Evolutionary conservation across 2,329 filamentous ascomycete species (phyloP).

Genomic region (Fusarium buharicum): DNA sequence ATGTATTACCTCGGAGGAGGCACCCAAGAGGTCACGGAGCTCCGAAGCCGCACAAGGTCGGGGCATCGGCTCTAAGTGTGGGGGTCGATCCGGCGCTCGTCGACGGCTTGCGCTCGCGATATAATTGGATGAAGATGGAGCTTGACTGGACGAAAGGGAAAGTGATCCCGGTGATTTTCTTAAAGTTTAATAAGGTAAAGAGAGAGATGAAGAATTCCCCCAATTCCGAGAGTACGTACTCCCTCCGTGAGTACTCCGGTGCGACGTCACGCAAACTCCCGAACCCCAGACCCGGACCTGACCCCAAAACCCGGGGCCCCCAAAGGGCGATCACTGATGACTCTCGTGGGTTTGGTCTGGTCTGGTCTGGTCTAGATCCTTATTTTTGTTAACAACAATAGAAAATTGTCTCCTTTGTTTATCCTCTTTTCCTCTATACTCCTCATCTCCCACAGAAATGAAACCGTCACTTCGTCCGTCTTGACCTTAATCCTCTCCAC

Average conservation of each 20-base stretch:
- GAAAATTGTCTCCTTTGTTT: not conserved
- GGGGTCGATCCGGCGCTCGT: conserved; percentile 25
- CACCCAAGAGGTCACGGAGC: conserved; percentile 37
- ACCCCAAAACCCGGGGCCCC: conserved; percentile 4
- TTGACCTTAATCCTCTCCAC: conserved; percentile 34
- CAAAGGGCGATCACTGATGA: conserved; percentile 23
- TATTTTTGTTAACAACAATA: not conserved
- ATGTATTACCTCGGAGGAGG: conserved; percentile 29
- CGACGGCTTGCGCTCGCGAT: conserved; percentile 23
- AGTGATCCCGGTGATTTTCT: conserved; percentile 22
- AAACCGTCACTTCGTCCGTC: conserved; percentile 35
- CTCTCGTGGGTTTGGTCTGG: conserved; percentile 16
- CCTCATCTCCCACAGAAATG: conserved; percentile 33
- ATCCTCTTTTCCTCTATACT: not conserved
- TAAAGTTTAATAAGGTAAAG: not conserved
- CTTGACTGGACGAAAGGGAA: conserved; percentile 14
- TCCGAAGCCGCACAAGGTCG: conserved; percentile 42
- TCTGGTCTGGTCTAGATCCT: not conserved
- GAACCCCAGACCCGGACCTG: conserved; percentile 36
- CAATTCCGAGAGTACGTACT: conserved; percentile 33
- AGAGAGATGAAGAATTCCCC: conserved; percentile 11
- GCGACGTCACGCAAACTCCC: conserved; percentile 40
- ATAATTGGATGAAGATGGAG: conserved; percentile 18
- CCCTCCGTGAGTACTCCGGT: not conserved
- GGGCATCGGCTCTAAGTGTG: conserved; percentile 45